phyloP scores from a whole-genome alignment of 1,139 yeast species.

The Lodderomyces parapsilosis region DNA sequence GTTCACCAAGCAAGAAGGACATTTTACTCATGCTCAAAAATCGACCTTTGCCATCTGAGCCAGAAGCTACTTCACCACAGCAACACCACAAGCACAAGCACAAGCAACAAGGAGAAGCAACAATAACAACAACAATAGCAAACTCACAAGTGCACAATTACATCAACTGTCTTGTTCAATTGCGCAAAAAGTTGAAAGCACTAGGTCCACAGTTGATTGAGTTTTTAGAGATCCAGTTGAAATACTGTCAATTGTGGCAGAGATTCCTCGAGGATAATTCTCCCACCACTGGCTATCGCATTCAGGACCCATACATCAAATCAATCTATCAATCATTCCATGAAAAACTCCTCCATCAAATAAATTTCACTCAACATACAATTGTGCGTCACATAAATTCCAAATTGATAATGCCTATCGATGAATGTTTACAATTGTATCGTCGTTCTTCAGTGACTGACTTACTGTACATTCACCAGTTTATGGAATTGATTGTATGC shows the following conservation, averaged over 20 bases:
- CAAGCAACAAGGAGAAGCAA: not conserved
- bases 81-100: not conserved
- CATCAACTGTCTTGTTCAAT: conserved; percentile 8
- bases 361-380: conserved; percentile 12
- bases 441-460: conserved; percentile 10
- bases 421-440: conserved; percentile 13
- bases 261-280: conserved; percentile 7
- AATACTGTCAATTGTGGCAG: conserved; percentile 14
- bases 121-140: not conserved
- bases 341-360: conserved; percentile 11
- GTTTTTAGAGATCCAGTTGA: conserved; percentile 13
- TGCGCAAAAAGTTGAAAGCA: conserved; percentile 10
- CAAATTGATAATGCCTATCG: conserved; percentile 14
- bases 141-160: conserved; percentile 12
- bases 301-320: conserved; percentile 8
- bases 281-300: not conserved
- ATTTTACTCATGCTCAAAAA: not conserved
- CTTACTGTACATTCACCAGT: conserved; percentile 9
- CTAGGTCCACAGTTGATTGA: conserved; percentile 14
- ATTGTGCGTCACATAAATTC: conserved; percentile 12
- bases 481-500: conserved; percentile 14
- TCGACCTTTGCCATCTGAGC: not conserved
- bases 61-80: not conserved
- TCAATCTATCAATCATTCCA: conserved; percentile 11
- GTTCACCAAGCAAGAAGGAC: conserved; percentile 6